Evolutionary conservation across 1,139 yeast species (phyloP), one percentile per base, ranked within the genome.

Genomic region (Arxiozyma bovina): DNA sequence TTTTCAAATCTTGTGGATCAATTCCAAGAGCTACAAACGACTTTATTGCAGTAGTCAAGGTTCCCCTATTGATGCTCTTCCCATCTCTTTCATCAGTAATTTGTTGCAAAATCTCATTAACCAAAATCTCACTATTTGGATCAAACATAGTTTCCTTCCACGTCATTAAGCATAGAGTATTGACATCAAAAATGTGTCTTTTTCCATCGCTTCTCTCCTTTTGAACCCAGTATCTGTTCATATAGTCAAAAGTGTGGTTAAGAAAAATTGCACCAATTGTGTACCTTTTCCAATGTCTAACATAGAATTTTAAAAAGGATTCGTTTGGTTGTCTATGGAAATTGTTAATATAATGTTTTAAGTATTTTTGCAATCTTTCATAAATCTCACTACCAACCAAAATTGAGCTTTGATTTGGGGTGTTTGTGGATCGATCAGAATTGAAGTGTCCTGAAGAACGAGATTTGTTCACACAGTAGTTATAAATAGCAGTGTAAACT

Each of bases 151-250:
- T 82, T 57, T 82, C 81, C 65, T 87, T 85, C 99, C 99, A 94
- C 53, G 89, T 85, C 60, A 90, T 78, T 57, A 93, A 74, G 54
- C 96, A 86, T 61, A 93, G 75, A 0, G 97, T 90, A 66, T 88
- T 85, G 43, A 94, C 95, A 70, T 94, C 99, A 69, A 84, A 89
- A 51, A 93, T 83, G 64, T 89, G 90, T 60, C 91, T 79, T 64
- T 89, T 82, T n/a, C 98, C 98, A 68, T 93, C 98, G 47, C 91
- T 87, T 65, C 98, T 80, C 70, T 93, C 98, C 68, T 95, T 90
- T 65, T 87, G 89, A 51, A 94, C 97, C 99, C 99, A 94, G 72
- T 93, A 93, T 60, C 98, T 80, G 70, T 94, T 94, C 80, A 94
- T 83, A 70, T 94, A 94, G 68, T 91, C 96, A 68, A 93, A 89